Percentiles rank a stretch among this genome's conserved stretches.
phyloP scores from a whole-genome alignment of 345 rosid species.

The Excoecaria agallocha region DNA sequence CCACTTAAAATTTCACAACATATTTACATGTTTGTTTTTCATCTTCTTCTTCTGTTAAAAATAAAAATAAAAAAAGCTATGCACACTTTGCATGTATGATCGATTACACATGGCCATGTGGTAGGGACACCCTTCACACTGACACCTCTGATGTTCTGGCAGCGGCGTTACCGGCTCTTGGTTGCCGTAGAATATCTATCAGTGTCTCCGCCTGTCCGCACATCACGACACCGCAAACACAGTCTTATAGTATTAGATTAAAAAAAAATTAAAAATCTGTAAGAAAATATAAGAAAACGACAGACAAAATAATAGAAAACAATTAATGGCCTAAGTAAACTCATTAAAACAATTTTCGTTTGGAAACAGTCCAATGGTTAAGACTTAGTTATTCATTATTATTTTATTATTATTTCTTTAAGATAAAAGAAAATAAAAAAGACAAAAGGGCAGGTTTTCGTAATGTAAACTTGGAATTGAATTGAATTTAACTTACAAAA shows the following conservation, averaged over 20 bases:
- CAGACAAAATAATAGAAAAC: background rate
- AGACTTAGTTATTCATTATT: background rate
- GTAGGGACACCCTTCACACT: slow-evolving; percentile 22
- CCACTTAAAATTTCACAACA: slow-evolving; percentile 4
- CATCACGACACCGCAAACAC: slow-evolving; percentile 22
- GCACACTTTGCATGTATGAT: background rate
- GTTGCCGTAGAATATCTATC: slow-evolving; percentile 78
- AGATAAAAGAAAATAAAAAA: background rate
- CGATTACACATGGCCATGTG: slow-evolving; percentile 26
- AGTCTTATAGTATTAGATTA: slow-evolving; percentile 13
- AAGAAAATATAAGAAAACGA: background rate
- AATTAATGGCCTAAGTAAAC: background rate
- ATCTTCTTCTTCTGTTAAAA: background rate
- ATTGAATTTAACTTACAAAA: background rate
- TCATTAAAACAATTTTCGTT: background rate
- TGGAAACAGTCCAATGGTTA: background rate
- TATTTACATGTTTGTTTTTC: slow-evolving; percentile 6
- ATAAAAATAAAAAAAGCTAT: background rate
- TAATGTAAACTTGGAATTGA: too few relatives aligned
- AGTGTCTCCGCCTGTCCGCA: slow-evolving; percentile 73
- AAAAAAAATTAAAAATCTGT: background rate
- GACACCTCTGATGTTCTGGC: slow-evolving; percentile 48
- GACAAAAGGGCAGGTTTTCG: background rate
- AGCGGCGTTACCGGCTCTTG: slow-evolving; percentile 71
- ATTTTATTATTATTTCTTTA: background rate